phyloP scores from a whole-genome alignment of 176 grass and related monocot species.

The Thinopyrum elongatum region DNA sequence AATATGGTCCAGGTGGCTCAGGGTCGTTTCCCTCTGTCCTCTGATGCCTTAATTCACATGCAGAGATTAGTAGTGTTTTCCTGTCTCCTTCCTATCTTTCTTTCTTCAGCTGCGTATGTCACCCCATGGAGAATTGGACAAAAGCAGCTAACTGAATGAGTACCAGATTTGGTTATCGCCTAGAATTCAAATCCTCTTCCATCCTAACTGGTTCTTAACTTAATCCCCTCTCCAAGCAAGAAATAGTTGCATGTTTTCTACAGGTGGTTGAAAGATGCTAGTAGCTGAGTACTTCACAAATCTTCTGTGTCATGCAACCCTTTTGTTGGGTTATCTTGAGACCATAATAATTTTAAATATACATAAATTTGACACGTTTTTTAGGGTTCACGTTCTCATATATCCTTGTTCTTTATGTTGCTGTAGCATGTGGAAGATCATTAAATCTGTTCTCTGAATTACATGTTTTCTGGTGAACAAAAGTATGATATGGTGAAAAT shows the following conservation, averaged over 20 bases:
- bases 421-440: conserved; percentile 98
- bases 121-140: too few relatives aligned
- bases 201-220: too few relatives aligned
- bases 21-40: too few relatives aligned
- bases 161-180: too few relatives aligned
- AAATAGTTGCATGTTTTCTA: background rate
- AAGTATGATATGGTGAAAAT: conserved; percentile 77
- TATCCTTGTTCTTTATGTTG: conserved; percentile 2
- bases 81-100: too few relatives aligned
- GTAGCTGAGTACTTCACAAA: background rate
- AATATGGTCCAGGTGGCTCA: too few relatives aligned
- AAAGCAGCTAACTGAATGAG: too few relatives aligned
- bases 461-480: conserved; percentile 89
- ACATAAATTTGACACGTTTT: background rate
- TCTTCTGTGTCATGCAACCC: background rate
- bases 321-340: background rate
- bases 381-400: background rate
- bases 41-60: too few relatives aligned
- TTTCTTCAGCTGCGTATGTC: too few relatives aligned
- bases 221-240: too few relatives aligned
- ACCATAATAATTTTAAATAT: background rate
- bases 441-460: conserved; percentile 85
- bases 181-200: too few relatives aligned
- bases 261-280: background rate
- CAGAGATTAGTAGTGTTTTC: too few relatives aligned